Base-by-base conservation (phyloP, 2,329 filamentous ascomycete genomes). In the Calonectria pseudoturangicola region DNA sequence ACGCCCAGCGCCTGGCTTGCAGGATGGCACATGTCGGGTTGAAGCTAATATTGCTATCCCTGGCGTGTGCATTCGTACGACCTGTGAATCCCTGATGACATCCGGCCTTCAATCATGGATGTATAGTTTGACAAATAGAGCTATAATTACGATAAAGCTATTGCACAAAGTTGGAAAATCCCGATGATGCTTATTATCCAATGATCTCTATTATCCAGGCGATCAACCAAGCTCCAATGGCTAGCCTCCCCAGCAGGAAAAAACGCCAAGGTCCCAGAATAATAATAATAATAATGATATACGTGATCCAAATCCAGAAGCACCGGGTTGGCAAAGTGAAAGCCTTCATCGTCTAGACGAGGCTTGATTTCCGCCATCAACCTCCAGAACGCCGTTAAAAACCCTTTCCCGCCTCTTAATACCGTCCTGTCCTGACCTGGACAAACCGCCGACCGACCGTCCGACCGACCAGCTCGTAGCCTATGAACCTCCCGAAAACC, bases 341-440 rank as follows among this genome's bases (percentile, higher is more conserved):
- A 62, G 65, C 47, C 70, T 66, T 74, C 69, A 64, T 73, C 64
- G 43, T 36, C 70, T 66, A 68, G 65, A 73, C 69, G 70, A 63
- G 69, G 50, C 67, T 54, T 66, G 62, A 56, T 72, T 68, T 74
- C 47, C 66, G 54, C 65, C 62, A 54, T 66, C 50, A 45, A 62
- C 69, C 76, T 28, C 76, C 76, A 68, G 45, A 79, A 79, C 76
- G 76, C 77, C 77, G 54, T 79, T 63, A 75, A 66, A 48, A 54
- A 47, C 27, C 60, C 50, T 16, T 56, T 72, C 50, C 48, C 21
- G n/a, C 39, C 36, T 39, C 39, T 64, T 64, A 25, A 48, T 68
- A 58, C 33, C 28, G 39, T 63, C 56, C 65, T 71, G 62, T 62
- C 68, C 64, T 66, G 60, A 67, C 66, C 74, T 33, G 56, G 27